Evolutionary conservation across 2,329 filamentous ascomycete genomes (phyloP).

Genomic region (Nemania abortiva): DNA sequence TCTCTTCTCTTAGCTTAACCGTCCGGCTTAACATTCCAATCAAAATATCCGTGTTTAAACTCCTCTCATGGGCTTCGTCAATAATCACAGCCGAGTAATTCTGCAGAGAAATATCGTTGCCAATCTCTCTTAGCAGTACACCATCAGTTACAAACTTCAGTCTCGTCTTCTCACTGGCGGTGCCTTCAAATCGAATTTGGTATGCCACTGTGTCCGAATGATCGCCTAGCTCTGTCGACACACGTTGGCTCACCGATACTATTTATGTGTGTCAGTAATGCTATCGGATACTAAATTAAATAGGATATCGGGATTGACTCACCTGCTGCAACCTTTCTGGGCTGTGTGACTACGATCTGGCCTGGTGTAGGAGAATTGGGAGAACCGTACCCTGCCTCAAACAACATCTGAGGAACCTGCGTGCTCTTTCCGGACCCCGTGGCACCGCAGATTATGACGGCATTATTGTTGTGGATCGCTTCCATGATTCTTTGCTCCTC

Average conservation of each 20-base stretch:
- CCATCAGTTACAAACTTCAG: slow-evolving; percentile 99
- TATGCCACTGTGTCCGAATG: slow-evolving; percentile 85
- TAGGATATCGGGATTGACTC: background rate
- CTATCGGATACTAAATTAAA: background rate
- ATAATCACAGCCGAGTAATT: slow-evolving; percentile 96
- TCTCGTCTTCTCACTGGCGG: slow-evolving; percentile 80
- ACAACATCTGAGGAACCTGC: slow-evolving; percentile 95
- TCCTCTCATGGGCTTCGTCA: slow-evolving; percentile 96
- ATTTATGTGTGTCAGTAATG: slow-evolving; percentile 69
- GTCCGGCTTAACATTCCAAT: slow-evolving; percentile 97
- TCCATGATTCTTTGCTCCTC: slow-evolving; percentile 99
- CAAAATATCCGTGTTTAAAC: slow-evolving; percentile 97
- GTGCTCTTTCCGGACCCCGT: slow-evolving; percentile 99
- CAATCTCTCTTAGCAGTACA: slow-evolving; percentile 90
- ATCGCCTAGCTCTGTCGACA: slow-evolving; percentile 84
- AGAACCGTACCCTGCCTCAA: slow-evolving; percentile 91
- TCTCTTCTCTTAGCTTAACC: slow-evolving; percentile 81
- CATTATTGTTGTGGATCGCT: slow-evolving; percentile 90
- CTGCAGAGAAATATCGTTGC: slow-evolving; percentile 85
- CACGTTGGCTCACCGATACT: slow-evolving; percentile 95
- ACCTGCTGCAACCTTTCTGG: slow-evolving; percentile 85
- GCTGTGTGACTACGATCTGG: slow-evolving; percentile 95
- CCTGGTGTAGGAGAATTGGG: slow-evolving; percentile 83
- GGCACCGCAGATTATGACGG: slow-evolving; percentile 91
- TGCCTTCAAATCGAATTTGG: slow-evolving; percentile 95